A percentile compares a stretch with the other conserved stretches of the same genome.
These are phyloP conservation scores for Coemansia sp. DNA, from an alignment of 192 early-diverging fungal species.

Conservation along the genomic window DNA sequence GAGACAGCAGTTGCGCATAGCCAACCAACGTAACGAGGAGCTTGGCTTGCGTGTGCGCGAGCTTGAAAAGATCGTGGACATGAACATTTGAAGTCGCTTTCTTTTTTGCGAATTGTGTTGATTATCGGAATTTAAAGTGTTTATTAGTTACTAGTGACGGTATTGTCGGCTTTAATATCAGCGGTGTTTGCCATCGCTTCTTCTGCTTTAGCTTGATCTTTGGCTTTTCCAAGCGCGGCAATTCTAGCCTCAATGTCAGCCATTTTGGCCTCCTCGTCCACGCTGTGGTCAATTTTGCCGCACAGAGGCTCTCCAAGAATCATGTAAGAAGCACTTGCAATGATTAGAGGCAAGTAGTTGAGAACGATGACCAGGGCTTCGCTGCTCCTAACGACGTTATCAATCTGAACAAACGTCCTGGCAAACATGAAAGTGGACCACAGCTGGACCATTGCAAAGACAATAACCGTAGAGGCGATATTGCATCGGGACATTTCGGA, in stretches of 20 bases:
- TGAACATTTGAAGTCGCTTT: slow-evolving; percentile 16
- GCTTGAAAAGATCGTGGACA: slow-evolving; percentile 47
- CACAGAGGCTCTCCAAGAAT: slow-evolving; percentile 17
- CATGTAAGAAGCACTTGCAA: neutral
- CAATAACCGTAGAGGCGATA: neutral
- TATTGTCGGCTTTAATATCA: neutral
- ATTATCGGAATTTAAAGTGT: too few relatives aligned
- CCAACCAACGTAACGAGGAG: slow-evolving; percentile 51
- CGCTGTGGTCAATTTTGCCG: neutral
- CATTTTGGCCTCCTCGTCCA: neutral
- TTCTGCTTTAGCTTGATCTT: neutral
- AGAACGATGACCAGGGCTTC: slow-evolving; percentile 19
- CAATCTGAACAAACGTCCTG: slow-evolving; percentile 20
- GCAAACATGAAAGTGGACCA: slow-evolving; percentile 40
- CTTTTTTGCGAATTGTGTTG: too few relatives aligned
- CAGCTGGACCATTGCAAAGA: slow-evolving; percentile 11
- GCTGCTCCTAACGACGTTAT: slow-evolving; percentile 14
- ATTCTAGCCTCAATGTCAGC: neutral
- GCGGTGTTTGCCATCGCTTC: neutral
- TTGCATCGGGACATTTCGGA: neutral
- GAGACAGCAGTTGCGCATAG: slow-evolving; percentile 42
- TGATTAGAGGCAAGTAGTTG: slow-evolving; percentile 12
- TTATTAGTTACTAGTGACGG: too few relatives aligned
- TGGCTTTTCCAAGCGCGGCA: neutral
- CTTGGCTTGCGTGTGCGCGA: slow-evolving; percentile 40